These are phyloP conservation scores for Platismatia glauca DNA, from an alignment of 495 filamentous ascomycete species.

Conservation along the genomic window DNA sequence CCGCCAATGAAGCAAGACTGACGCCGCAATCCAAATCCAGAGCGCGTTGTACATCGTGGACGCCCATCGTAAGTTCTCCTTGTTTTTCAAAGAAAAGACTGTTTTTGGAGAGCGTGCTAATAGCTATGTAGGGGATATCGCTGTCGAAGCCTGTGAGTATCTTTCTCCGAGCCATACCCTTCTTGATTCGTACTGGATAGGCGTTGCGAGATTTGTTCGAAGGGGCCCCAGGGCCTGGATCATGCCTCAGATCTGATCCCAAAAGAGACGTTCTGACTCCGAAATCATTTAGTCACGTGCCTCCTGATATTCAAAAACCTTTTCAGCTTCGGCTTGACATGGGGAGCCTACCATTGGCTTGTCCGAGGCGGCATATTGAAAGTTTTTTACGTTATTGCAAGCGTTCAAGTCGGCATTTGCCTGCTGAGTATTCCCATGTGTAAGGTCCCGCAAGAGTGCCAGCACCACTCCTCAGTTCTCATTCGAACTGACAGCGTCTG, in stretches of 20 bases:
- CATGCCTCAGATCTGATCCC: too few relatives aligned
- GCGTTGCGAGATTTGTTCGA: too few relatives aligned
- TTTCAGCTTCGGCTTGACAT: conserved; percentile 81
- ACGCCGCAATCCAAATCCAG: too few relatives aligned
- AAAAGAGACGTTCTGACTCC: too few relatives aligned
- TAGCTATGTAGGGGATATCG: conserved; percentile 53
- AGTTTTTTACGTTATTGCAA: conserved; percentile 62
- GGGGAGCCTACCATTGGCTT: conserved; percentile 74
- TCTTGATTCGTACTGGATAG: too few relatives aligned
- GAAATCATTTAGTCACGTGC: too few relatives aligned
- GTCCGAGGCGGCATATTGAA: conserved; percentile 45
- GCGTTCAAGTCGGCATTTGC: conserved; percentile 69
- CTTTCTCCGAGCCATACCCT: too few relatives aligned
- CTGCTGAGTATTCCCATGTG: conserved; percentile 70
- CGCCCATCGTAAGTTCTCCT: conserved; percentile 61
- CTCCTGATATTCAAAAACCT: conserved; percentile 89
- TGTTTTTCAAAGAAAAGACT: neutral
- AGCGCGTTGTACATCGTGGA: conserved; percentile 89
- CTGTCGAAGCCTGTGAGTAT: conserved; percentile 85
- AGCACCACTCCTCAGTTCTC: neutral
- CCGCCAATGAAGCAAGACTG: too few relatives aligned
- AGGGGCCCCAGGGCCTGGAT: too few relatives aligned
- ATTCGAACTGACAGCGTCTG: conserved; percentile 3
- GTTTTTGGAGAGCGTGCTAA: neutral
- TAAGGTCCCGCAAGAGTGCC: conserved; percentile 32